Evolutionary conservation across 2,329 filamentous ascomycete species (phyloP).

Genomic region (Xylaria sp.): DNA sequence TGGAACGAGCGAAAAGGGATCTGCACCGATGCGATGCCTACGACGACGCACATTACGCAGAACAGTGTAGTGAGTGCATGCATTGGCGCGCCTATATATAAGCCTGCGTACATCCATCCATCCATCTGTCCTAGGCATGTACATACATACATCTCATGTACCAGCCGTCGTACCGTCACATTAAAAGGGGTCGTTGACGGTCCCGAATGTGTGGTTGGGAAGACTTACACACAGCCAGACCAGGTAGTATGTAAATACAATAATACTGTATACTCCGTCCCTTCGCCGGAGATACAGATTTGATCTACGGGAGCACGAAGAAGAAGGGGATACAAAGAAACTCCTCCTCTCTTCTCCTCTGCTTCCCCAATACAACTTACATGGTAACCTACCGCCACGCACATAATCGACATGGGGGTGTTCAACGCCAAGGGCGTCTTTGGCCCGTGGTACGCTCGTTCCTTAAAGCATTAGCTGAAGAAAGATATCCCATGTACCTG

Average conservation of each 20-base stretch:
- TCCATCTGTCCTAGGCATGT: too few relatives aligned
- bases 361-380: too few relatives aligned
- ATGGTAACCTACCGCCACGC: too few relatives aligned
- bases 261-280: too few relatives aligned
- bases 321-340: too few relatives aligned
- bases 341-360: too few relatives aligned
- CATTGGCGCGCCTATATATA: neutral
- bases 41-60: neutral
- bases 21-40: neutral
- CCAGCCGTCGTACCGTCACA: neutral
- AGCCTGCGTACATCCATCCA: neutral
- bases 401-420: too few relatives aligned
- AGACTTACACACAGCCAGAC: neutral
- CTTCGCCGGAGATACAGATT: too few relatives aligned
- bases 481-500: neutral
- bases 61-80: neutral
- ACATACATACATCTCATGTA: neutral
- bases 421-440: too few relatives aligned
- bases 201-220: slow-evolving; percentile 19
- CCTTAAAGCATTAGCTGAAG: too few relatives aligned
- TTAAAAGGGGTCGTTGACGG: slow-evolving; percentile 7
- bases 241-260: neutral
- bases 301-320: neutral
- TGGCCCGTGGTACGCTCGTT: too few relatives aligned
- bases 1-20: neutral